Conservation (phyloP, 1,284 basidiomycete genomes). For the Anthracocystis panici-leucophaei region DNA sequence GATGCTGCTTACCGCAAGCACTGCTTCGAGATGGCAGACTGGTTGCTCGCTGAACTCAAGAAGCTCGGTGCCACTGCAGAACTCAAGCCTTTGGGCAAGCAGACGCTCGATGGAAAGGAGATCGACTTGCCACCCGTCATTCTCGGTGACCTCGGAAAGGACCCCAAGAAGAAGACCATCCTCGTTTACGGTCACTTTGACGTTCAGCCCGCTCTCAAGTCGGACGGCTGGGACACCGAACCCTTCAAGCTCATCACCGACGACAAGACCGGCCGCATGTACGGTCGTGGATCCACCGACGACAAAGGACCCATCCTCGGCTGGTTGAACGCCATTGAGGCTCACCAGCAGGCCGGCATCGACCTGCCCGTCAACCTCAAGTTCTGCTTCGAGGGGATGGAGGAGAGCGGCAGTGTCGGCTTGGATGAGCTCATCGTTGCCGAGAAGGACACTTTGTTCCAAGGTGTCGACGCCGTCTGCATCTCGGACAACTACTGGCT, state of each 20-base stretch:
- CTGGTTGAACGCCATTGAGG: slow-evolving; percentile 95
- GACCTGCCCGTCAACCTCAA: slow-evolving; percentile 92
- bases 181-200: slow-evolving; percentile 80
- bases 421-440: slow-evolving; percentile 88
- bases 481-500: slow-evolving; percentile 75
- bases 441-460: slow-evolving; percentile 87
- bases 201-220: slow-evolving; percentile 74
- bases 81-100: slow-evolving; percentile 75
- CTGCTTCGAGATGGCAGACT: slow-evolving; percentile 67
- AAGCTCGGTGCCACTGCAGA: slow-evolving; percentile 61
- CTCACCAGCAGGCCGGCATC: slow-evolving; percentile 79
- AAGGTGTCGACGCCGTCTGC: slow-evolving; percentile 92
- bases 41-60: slow-evolving; percentile 63
- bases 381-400: slow-evolving; percentile 97
- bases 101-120: slow-evolving; percentile 83
- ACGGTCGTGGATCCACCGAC: slow-evolving; percentile 77
- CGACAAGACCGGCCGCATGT: slow-evolving; percentile 78
- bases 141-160: slow-evolving; percentile 80
- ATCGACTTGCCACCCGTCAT: slow-evolving; percentile 86
- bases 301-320: slow-evolving; percentile 74
- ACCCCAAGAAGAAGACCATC: slow-evolving; percentile 88
- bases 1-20: slow-evolving; percentile 66
- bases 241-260: slow-evolving; percentile 86
- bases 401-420: slow-evolving; percentile 93
- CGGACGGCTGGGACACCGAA: slow-evolving; percentile 84